Percentiles rank a stretch among this genome's conserved stretches.
phyloP scores from a whole-genome alignment of 2,329 filamentous ascomycete genomes.

The Camptophora hylomeconis region DNA sequence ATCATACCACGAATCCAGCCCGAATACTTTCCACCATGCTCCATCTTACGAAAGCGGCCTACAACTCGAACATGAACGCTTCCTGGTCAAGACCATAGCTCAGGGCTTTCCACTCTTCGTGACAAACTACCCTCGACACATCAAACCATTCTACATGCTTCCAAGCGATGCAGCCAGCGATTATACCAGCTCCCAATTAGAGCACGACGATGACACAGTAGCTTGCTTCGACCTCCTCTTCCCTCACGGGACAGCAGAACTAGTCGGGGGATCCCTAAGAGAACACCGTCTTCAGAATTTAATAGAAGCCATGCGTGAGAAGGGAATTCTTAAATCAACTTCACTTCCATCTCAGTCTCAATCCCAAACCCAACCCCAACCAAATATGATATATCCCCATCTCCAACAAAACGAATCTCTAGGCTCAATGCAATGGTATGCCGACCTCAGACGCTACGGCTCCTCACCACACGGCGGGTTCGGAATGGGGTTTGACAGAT shows the following conservation, averaged over 20 bases:
- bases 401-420: conserved; percentile 26
- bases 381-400: conserved; percentile 21
- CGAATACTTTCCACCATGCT: conserved; percentile 47
- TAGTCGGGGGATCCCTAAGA: conserved; percentile 79
- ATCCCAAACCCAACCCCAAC: conserved; percentile 4
- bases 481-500: conserved; percentile 76
- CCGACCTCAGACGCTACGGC: conserved; percentile 80
- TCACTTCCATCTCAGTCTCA: conserved; percentile 12
- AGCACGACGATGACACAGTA: conserved; percentile 41
- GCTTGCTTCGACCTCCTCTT: conserved; percentile 77
- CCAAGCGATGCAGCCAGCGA: conserved; percentile 30
- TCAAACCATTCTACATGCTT: conserved; percentile 89
- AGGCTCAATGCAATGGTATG: conserved; percentile 65
- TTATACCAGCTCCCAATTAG: conserved; percentile 1
- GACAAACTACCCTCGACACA: conserved; percentile 74
- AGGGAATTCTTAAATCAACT: conserved; percentile 41
- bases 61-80: conserved; percentile 87
- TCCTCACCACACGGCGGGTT: conserved; percentile 85
- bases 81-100: conserved; percentile 57
- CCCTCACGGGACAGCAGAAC: conserved; percentile 72
- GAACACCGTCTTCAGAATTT: conserved; percentile 63
- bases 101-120: conserved; percentile 66
- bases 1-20: conserved; percentile 38
- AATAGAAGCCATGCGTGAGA: conserved; percentile 55
- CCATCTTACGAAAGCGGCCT: conserved; percentile 63